Percentiles rank a stretch among this genome's conserved stretches.
These are phyloP conservation scores for Carex arenaria DNA, from an alignment of 202 grass and related monocot species.

Conservation along the genomic window DNA sequence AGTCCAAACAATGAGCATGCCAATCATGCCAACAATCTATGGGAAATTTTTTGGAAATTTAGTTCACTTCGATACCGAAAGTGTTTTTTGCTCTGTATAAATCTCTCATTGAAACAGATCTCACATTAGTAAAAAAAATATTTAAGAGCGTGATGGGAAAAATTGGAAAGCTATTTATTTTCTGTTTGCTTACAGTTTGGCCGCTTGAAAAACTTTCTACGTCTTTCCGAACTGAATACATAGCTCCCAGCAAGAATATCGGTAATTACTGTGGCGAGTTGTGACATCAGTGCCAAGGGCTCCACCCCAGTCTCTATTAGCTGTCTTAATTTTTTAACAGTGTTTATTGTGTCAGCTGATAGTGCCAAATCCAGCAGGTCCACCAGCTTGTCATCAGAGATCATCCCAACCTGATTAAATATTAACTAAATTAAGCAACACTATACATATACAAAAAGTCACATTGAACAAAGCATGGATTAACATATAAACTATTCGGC, in stretches of 20 bases:
- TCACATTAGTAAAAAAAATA: constrained; percentile 7
- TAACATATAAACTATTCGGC: background rate
- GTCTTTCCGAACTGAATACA: constrained; percentile 47
- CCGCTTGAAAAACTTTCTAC: constrained; percentile 78
- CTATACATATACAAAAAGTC: background rate
- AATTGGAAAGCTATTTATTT: background rate
- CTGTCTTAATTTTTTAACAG: constrained; percentile 80
- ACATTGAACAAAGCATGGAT: background rate
- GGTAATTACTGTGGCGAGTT: constrained; percentile 89
- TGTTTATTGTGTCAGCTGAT: constrained; percentile 91
- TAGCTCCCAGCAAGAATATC: constrained; percentile 92
- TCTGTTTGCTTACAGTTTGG: constrained; percentile 55
- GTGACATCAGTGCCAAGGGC: constrained; percentile 86
- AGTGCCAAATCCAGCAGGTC: constrained; percentile 95
- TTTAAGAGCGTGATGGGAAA: background rate
- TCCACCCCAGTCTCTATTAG: constrained; percentile 88
- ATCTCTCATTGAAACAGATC: background rate
- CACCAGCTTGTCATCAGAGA: constrained; percentile 89
- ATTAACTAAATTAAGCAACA: background rate
- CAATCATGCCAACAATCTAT: background rate
- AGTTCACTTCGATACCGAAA: background rate
- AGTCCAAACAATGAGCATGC: background rate
- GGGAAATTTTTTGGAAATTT: background rate
- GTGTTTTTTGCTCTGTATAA: constrained; percentile 11
- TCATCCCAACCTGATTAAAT: constrained; percentile 72